Evolutionary conservation across 1,284 basidiomycete genomes (phyloP), one percentile per base, ranked within the genome.

Genomic region (Irpex sp.): DNA sequence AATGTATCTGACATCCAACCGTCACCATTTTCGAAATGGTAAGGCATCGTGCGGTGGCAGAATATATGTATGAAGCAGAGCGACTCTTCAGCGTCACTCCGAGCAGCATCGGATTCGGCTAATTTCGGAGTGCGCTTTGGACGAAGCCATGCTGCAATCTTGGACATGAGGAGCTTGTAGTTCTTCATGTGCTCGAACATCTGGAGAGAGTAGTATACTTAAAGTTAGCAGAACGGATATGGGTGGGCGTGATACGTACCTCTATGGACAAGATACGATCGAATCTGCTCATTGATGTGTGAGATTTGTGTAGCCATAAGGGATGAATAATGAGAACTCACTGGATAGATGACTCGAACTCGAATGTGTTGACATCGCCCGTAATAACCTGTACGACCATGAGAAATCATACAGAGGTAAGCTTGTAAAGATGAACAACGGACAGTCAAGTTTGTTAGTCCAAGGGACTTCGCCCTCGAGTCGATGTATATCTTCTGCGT

Each of bases 111-210:
- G 23, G 23, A 23, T 23, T 23, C 23, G 23, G 23, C 23, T 23
- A 4, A 23, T 4, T 23, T 72, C 67, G 10, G 69, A 68, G 18
- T 69, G 4, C 39, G 59, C n/a, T 67, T 71, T 2, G 82, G 80
- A 47, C 82, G 78, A 19, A 93, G 78, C 90, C 90, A 93, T 8
- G 80, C 82, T 0, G 87, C 81, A 23, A 91, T 73, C 68, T 91
- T 91, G 47, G 75, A 72, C 64, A 92, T 79, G 19, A 92, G 82
- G 5, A 74, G 68, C 58, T 88, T 77, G 74, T 91, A 91, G 68
- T 89, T 88, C 75, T 88, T 90, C 88, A 90, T 90, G 70, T 92
- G 90, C 67, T 92, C 90, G 65, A 92, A 89, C 89, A 92, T 91
- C 82, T 85, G 61, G n/a, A 47, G 23, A 37, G 47, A 39, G 19